Base-by-base conservation (phyloP, 2,329 filamentous ascomycete genomes). In the Hortaea werneckii region DNA sequence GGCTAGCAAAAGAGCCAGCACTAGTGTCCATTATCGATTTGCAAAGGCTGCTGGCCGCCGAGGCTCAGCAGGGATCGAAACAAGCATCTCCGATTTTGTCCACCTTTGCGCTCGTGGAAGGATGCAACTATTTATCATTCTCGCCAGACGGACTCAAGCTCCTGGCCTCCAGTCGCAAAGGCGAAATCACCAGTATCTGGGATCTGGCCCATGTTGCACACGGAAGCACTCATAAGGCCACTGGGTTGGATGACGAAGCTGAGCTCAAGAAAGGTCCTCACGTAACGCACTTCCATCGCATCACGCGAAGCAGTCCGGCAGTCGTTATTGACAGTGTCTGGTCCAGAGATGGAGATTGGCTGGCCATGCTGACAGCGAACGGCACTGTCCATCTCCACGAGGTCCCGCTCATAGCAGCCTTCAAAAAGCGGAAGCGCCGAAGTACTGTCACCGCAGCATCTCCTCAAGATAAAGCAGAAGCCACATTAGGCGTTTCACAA, bases 371-470 rank as follows among this genome's bases (percentile, higher is more conserved):
- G 27, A 96, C 92, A 0, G 87, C 94, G 58, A 85, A 89, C 55
- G 88, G 90, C n/a, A 98, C 92, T 6, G 82, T 95, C 8, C 92
- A 98, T 66, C 78, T 96, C 38, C 82, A 95, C 53, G 86, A 95
- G 54, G 78, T 96, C 65, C 87, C 88, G 10, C 38, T 46, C 28
- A 48, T 34, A 5, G 37, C 54, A 9, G 75, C 79, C 6, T 40
- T 45, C 10, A 49, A 51, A 9, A 62, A 58, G 44, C 50, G 58
- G 3, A 61, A 60, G 37, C 54, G 58, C 9, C 45, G 49, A 20
- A 49, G 43, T 44, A 52, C 53, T 1, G 27, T 47, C n/a, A 48
- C 47, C 7, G 49, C 46, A 27, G 44, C 51, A 11, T 43, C 47
- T 9, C 39, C 46, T 20, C 32, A 40, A 5, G 58, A 60, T 28